Base-by-base conservation (phyloP, 139 green algal genomes). In the Closterium sp. region DNA sequence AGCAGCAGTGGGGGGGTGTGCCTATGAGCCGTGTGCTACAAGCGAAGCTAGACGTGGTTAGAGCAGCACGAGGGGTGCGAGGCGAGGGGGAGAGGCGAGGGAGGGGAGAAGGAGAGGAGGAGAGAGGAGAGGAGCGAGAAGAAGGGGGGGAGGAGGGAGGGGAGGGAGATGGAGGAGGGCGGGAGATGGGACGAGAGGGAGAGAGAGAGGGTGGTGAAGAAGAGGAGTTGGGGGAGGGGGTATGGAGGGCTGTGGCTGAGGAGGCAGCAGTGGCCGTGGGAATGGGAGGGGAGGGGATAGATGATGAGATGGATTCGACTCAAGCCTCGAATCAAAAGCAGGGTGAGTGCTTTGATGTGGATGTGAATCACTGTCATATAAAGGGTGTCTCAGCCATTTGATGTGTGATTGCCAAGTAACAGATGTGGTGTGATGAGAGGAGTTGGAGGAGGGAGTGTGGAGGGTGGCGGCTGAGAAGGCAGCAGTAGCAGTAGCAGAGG, bases 11-110 rank as follows among this genome's bases (percentile, higher is more conserved):
- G 24, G 38, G 24, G 27, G 90, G 42, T 31, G 90, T 92, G 38
- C 90, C 90, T 10, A 29, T 10, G 19, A 92, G 90, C 27, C 90
- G 90, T 31, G 28, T 92, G 86, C 90, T 90, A 4, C 90, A 90
- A 30, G 90, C 86, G 84, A 42, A 50, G 38, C 24, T 91, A 29
- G 90, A 92, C 42, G 4, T 92, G 70, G 27, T 79, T 24, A 79
- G 62, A 27, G 62, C 62, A 79, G 62, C 17, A 24, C 62, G 10
- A 79, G 62, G 19, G 17, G 62, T 22, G 2, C 17, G 27, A 27
- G 62, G 62, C 17, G 62, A 79, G 2, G 62, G 62, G 62, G 62
- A 79, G 62, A 24, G 62, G 19, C 13, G 62, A 24, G 62, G 13
- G 19, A 5, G 4, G 0, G 62, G 17, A 5, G 62, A 79, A 24